Evolutionary conservation across 805 yeast species (phyloP), one percentile per base, ranked within the genome.

Genomic region (Suhomyces faveliae): DNA sequence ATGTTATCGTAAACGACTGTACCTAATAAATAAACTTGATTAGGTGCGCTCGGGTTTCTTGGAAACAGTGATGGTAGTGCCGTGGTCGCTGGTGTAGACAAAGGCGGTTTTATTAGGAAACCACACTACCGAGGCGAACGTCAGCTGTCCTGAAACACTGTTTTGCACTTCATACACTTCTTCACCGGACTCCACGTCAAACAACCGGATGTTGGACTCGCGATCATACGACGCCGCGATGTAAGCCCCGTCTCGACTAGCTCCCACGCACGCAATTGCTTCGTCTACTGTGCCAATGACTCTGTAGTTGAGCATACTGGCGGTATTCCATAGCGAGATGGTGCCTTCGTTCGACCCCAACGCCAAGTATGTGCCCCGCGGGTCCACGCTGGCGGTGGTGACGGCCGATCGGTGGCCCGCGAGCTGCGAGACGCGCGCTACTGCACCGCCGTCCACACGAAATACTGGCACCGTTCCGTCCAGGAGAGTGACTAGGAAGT

Each of bases 291-390:
- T 54, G 30, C 76, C 60, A 10, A 77, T 55, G 0, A 76, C 73
- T 29, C 61, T 58, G n/a, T 57, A 48, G 40, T 66, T 45, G 13
- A 71, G 62, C 62, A 79, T 62, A 22, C 70, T 67, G 1, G 59
- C 50, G 6, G 76, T 58, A 35, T 69, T 66, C 84, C 84, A 81
- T 9, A 79, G 35, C 15, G 81, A 71, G 5, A 79, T 72, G 15
- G 77, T 70, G 21, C 86, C 86, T 50, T 81, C 87, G 47, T 73
- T 75, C 15, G 84, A 70, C 0, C 87, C 89, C 1, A 74, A 75
- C 2, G 77, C 74, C 9, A 84, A 48, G 53, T 61, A 76, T 19
- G 64, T 54, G 0, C 85, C 89, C 43, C 70, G 57, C 3, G 84
- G 83, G 54, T 81, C 86, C 44, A 80, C 61, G 13, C 65, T 64